Base-by-base conservation (phyloP, 2,329 filamentous ascomycete genomes). In the Plectosphaerella plurivora region DNA sequence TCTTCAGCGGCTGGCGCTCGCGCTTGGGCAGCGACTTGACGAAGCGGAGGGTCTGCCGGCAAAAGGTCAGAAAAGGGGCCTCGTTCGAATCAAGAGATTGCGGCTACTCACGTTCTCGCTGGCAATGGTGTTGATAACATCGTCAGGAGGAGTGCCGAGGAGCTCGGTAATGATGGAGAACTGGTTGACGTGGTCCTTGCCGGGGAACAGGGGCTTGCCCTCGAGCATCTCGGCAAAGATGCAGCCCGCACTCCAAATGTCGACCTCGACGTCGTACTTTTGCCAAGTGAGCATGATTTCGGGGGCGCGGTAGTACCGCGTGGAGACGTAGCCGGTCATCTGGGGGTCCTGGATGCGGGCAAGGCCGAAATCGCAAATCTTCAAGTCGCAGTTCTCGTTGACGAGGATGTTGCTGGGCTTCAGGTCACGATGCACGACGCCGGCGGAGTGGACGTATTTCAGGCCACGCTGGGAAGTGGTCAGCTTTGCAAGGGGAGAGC, bases 211-310 rank as follows among this genome's bases (percentile, higher is more conserved):
- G 33, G 94, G 94, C 76, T 97, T 97, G 68, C 94, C 94, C 75
- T 97, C 93, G 54, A 99, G 82, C 94, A 99, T 99, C 75, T 99
- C 94, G 42, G 94, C 94, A 63, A 99, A 97, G 68, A 99, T 99
- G 74, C 94, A 99, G 55, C 94, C 94, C 16, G 93, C 93, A 69
- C 94, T 97, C 94, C 94, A 99, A 68, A 99, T 96, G 69, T 99
- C 94, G 53, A 99, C 94, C 75, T 97, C 94, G 47, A 97, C 87
- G 63, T 99, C 94, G 74, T 99, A 99, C 77, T 99, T 99, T 78
- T 99, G 94, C 94, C 94, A 99, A 59, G 94, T 97, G 68, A 99
- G 91, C 94, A 99, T 99, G 68, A 99, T 99, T 73, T 99, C 94
- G 16, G 94, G 94, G 9, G 94, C 94, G 65, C 94, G 87, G 81